Base-by-base conservation (phyloP, 371 early-diverging fungal species). In the Syncephalastrum racemosum region DNA sequence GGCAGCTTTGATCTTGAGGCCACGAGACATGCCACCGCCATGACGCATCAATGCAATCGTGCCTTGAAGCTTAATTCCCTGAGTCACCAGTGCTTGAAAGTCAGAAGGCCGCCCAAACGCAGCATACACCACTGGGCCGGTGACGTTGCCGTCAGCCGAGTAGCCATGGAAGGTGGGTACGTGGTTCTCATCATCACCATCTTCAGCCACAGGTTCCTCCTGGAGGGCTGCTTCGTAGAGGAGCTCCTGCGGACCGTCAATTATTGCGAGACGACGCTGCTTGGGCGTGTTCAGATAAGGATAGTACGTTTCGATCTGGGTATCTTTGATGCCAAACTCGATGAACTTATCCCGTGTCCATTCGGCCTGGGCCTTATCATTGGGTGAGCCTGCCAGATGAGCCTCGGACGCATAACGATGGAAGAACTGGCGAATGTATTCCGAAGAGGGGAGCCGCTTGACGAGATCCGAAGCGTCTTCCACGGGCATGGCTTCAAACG, bases 91-190 rank as follows among this genome's bases (percentile, higher is more conserved):
- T 1, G 49, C 61, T 31, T 58, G 58, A 55, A 85, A 88, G 58
- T 88, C 89, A 52, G 75, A 73, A 10, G 66, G 36, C 2, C 73
- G 67, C 56, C 88, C 88, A 58, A 81, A 88, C 54, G 83, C 79
- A 19, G 81, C 87, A 61, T 87, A 88, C 1, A 88, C 80, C 2
- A 88, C 59, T 31, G 71, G 74, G 5, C 79, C 87, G 6, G 84
- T 82, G 19, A 82, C 84, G 59, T 81, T 81, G 27, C 89, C 89
- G 24, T 71, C 58, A 7, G 81, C 81, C 25, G 86, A 81, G 60
- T 81, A 83, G 64, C 70, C 88, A 50, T 85, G 88, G 60, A 88
- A 88, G 5, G 85, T 72, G 2, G 87, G 87, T 1, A 81, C 66
- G 23, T 58, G 74, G 10, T 31, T 31, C 8, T 31, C 36, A 46